Conservation (phyloP, 2,329 filamentous ascomycete genomes). For the Pochonia chlamydosporia region DNA sequence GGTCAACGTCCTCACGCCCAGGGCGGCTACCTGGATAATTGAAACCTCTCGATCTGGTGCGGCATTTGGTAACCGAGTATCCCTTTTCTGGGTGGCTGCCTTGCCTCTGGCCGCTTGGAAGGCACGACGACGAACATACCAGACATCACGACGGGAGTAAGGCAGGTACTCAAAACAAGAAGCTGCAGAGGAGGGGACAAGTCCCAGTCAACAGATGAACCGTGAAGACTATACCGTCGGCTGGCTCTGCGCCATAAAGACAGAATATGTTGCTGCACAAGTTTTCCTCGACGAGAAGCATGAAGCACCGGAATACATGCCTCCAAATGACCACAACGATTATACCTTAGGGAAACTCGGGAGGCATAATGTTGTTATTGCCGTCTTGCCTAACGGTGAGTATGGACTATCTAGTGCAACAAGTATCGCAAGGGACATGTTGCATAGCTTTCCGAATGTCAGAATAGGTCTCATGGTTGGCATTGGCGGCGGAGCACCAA, state of each 20-base stretch:
- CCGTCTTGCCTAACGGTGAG: slow-evolving; percentile 6
- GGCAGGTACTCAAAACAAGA: no score
- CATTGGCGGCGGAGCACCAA: slow-evolving; percentile 26
- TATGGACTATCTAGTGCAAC: slow-evolving; percentile 11
- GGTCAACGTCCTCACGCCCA: no score
- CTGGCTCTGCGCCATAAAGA: slow-evolving; percentile 36
- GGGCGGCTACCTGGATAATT: no score
- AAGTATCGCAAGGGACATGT: slow-evolving; percentile 19
- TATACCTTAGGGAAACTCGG: slow-evolving; percentile 11
- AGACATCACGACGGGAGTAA: no score
- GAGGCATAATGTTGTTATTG: slow-evolving; percentile 13
- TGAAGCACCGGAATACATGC: slow-evolving; percentile 16
- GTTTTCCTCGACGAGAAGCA: slow-evolving; percentile 30
- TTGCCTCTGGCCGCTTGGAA: no score
- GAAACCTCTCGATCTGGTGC: no score
- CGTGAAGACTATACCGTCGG: slow-evolving; percentile 30
- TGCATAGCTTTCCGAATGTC: slow-evolving; percentile 22
- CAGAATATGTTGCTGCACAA: slow-evolving; percentile 30
- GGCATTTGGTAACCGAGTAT: no score
- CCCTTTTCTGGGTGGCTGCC: no score
- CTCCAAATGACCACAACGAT: slow-evolving; percentile 6
- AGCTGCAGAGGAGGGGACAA: no score
- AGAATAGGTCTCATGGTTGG: slow-evolving; percentile 13
- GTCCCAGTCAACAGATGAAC: no score
- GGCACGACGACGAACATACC: no score